Evolutionary conservation across 805 yeast genomes (phyloP).

Genomic region (Metschnikowia drakensbergensis): DNA sequence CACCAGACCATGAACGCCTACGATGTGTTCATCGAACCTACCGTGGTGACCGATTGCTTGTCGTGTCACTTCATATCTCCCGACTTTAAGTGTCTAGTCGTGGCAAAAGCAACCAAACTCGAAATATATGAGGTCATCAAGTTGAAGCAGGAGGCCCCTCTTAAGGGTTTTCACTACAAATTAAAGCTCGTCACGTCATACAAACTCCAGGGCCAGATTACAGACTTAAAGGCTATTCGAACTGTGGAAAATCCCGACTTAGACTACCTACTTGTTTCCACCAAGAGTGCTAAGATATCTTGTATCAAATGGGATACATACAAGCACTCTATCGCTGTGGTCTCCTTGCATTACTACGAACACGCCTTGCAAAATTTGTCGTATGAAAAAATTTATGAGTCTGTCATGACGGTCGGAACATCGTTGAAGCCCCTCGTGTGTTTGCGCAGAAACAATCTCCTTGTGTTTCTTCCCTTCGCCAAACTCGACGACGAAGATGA

Average conservation of each 20-base stretch:
- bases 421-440: constrained; percentile 48
- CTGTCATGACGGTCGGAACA: constrained; percentile 61
- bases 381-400: constrained; percentile 37
- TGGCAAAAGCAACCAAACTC: constrained; percentile 67
- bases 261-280: constrained; percentile 63
- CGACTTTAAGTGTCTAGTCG: constrained; percentile 50
- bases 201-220: constrained; percentile 65
- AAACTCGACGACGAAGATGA: constrained; percentile 40
- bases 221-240: constrained; percentile 50
- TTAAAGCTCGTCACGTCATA: constrained; percentile 54
- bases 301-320: constrained; percentile 65
- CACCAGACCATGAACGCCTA: constrained; percentile 65
- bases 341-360: constrained; percentile 85
- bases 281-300: constrained; percentile 74
- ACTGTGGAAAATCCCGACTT: constrained; percentile 44
- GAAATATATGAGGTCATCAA: constrained; percentile 52
- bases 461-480: constrained; percentile 69
- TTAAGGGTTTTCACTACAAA: constrained; percentile 21
- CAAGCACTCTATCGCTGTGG: constrained; percentile 56
- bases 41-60: constrained; percentile 62
- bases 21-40: constrained; percentile 71
- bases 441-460: constrained; percentile 59
- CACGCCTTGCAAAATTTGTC: constrained; percentile 52
- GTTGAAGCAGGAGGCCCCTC: constrained; percentile 12
- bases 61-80: constrained; percentile 49